phyloP scores from a whole-genome alignment of 139 green algal genomes.

The Picochlorum costavermella region DNA sequence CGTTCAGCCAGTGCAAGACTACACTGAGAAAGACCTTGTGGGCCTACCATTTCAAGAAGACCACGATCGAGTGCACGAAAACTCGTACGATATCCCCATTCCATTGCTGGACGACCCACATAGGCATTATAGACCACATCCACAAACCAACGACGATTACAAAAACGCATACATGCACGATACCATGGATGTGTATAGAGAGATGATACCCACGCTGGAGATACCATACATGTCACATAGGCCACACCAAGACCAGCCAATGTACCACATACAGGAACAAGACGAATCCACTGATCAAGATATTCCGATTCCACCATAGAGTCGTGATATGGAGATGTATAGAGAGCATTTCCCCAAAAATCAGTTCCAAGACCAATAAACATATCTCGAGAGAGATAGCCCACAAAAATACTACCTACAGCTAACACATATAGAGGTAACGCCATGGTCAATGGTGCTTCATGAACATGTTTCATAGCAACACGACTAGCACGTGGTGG shows the following conservation, averaged over 20 bases:
- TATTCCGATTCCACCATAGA: conserved; percentile 47
- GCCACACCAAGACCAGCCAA: conserved; percentile 29
- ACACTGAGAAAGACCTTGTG: conserved; percentile 30
- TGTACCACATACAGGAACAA: conserved; percentile 40
- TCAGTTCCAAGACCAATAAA: conserved; percentile 51
- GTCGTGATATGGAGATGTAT: conserved; percentile 38
- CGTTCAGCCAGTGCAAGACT: conserved; percentile 25
- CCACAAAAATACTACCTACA: conserved; percentile 49
- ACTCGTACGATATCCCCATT: conserved; percentile 37
- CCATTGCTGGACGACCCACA: conserved; percentile 31
- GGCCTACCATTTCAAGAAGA: conserved; percentile 41
- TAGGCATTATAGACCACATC: conserved; percentile 50
- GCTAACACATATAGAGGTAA: conserved; percentile 44
- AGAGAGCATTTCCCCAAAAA: conserved; percentile 52
- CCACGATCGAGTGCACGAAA: conserved; percentile 47
- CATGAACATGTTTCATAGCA: conserved; percentile 32
- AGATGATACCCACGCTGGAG: conserved; percentile 10
- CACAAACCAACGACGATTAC: conserved; percentile 46
- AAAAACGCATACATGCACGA: conserved; percentile 29
- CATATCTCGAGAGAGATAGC: conserved; percentile 59
- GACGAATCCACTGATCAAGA: conserved; percentile 39
- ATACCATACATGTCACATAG: conserved; percentile 28
- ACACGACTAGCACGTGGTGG: conserved; percentile 27
- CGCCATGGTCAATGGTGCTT: conserved; percentile 47
- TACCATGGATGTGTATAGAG: conserved; percentile 22